Percentiles rank a stretch among this genome's conserved stretches.
Conservation (phyloP, 2,329 filamentous ascomycete species). For the Pestalotiopsis sp. region DNA sequence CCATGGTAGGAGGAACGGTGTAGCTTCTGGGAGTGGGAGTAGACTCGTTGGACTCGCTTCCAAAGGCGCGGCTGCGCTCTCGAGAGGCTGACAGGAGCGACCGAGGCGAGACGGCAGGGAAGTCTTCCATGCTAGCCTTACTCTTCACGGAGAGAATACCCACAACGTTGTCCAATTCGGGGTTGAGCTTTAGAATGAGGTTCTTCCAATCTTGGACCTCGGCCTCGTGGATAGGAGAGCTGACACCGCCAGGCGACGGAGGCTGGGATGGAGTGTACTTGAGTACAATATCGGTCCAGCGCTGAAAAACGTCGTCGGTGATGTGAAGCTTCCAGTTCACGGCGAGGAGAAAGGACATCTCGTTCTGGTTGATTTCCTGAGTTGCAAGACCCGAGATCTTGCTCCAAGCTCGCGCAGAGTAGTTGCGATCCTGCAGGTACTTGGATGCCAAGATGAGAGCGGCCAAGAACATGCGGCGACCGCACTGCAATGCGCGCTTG, state of each 20-base stretch:
- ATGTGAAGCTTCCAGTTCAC: conserved; percentile 97
- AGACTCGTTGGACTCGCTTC: conserved; percentile 39
- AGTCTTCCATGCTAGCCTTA: conserved; percentile 32
- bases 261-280: conserved; percentile 74
- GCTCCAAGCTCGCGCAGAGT: conserved; percentile 96
- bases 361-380: conserved; percentile 93
- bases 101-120: conserved; percentile 40
- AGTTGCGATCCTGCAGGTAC: conserved; percentile 97
- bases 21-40: conserved; percentile 43
- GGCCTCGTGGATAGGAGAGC: conserved; percentile 41
- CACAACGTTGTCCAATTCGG: conserved; percentile 60
- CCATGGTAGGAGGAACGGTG: conserved; percentile 48
- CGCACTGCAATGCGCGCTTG: conserved; percentile 85
- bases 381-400: conserved; percentile 98
- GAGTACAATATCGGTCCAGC: conserved; percentile 91
- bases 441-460: conserved; percentile 96
- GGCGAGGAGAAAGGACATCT: conserved; percentile 85
- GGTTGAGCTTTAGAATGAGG: conserved; percentile 57
- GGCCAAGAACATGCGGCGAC: conserved; percentile 94
- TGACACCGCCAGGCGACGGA: conserved; percentile 51
- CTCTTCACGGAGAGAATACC: conserved; percentile 43
- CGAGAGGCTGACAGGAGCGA: conserved; percentile 46
- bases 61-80: conserved; percentile 34
- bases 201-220: conserved; percentile 60
- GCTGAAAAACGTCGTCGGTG: conserved; percentile 82